A percentile compares a stretch with the other conserved stretches of the same genome.
These are phyloP conservation scores for Fusarium concolor DNA, from an alignment of 2,329 filamentous ascomycete genomes.

Conservation along the genomic window DNA sequence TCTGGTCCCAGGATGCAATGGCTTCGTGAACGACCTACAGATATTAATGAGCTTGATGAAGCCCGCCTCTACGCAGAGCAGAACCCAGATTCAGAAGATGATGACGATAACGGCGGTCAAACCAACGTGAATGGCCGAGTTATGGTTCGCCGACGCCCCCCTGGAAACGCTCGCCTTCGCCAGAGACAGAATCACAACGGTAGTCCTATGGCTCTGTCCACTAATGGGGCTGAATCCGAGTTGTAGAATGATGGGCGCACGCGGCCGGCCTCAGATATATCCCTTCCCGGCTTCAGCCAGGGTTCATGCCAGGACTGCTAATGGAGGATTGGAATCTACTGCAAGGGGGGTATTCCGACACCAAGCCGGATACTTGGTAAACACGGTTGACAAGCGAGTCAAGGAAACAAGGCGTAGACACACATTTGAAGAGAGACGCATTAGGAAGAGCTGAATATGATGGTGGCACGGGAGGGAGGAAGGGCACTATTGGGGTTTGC, in stretches of 20 bases:
- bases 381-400: slow-evolving; percentile 3
- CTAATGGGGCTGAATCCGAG: slow-evolving; percentile 69
- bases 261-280: neutral
- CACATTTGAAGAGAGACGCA: slow-evolving; percentile 13
- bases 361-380: slow-evolving; percentile 18
- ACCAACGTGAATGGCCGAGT: slow-evolving; percentile 56
- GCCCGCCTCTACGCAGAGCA: slow-evolving; percentile 65
- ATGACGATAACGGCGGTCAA: slow-evolving; percentile 62
- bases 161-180: slow-evolving; percentile 56
- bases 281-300: neutral
- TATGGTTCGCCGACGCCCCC: slow-evolving; percentile 57
- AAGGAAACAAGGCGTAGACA: slow-evolving; percentile 20
- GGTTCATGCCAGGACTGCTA: neutral
- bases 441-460: slow-evolving; percentile 16
- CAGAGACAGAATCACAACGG: slow-evolving; percentile 63
- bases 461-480: slow-evolving; percentile 10
- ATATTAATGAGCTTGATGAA: slow-evolving; percentile 88
- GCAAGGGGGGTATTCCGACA: neutral
- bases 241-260: slow-evolving; percentile 52
- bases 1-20: slow-evolving; percentile 97
- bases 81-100: slow-evolving; percentile 68
- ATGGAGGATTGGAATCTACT: neutral
- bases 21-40: slow-evolving; percentile 84
- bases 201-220: slow-evolving; percentile 67
- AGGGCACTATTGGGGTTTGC: slow-evolving; percentile 33